Percentiles rank a stretch among this genome's conserved stretches.
These are phyloP conservation scores for Trichosphaerium sp. DNA, from an alignment of 78 protist genomes.

Conservation along the genomic window DNA sequence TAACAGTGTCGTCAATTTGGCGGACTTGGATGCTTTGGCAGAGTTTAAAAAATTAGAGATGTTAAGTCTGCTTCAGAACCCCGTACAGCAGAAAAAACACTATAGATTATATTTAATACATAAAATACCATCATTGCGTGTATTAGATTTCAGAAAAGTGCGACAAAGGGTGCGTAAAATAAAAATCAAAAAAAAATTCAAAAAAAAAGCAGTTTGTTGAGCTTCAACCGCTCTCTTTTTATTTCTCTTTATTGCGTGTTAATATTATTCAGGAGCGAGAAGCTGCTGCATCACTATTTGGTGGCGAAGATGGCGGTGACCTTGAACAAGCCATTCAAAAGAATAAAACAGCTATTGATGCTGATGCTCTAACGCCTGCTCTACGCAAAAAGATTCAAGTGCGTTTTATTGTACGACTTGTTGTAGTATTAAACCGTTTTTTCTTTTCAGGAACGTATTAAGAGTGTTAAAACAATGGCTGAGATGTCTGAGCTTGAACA, in stretches of 20 bases:
- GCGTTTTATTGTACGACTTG: too few relatives aligned
- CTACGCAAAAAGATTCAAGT: too few relatives aligned
- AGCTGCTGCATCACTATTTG: neutral
- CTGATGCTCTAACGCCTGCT: too few relatives aligned
- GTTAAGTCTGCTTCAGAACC: slow-evolving; percentile 46
- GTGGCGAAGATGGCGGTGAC: neutral
- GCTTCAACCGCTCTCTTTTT: neutral
- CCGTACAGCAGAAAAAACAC: slow-evolving; percentile 16
- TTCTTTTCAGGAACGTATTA: too few relatives aligned
- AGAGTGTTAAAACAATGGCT: too few relatives aligned
- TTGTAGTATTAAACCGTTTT: too few relatives aligned
- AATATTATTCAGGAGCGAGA: neutral
- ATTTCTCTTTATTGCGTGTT: neutral
- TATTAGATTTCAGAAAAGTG: slow-evolving; percentile 64
- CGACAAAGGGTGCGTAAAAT: slow-evolving; percentile 15
- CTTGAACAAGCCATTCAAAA: neutral
- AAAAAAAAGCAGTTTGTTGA: neutral
- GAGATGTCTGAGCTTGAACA: too few relatives aligned
- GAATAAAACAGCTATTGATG: neutral
- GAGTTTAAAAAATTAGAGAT: slow-evolving; percentile 12
- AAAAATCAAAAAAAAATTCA: neutral
- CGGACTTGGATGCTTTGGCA: slow-evolving; percentile 26
- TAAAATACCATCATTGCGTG: slow-evolving; percentile 42
- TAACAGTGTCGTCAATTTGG: slow-evolving; percentile 20
- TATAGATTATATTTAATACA: slow-evolving; percentile 61